Evolutionary conservation across 148 eudicot species (phyloP).

Genomic region (Fallopia convolvulus): DNA sequence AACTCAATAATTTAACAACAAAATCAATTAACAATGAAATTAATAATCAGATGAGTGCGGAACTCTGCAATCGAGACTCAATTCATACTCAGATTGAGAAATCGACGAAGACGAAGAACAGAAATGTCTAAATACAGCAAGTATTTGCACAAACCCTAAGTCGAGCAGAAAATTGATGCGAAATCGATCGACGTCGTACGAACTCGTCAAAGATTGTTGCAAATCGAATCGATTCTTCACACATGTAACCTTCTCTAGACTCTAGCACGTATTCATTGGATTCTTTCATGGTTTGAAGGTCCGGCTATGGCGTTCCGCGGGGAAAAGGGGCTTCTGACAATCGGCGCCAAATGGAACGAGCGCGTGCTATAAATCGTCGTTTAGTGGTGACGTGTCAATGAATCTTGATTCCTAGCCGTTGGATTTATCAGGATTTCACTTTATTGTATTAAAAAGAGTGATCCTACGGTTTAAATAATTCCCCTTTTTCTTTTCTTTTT

Average conservation of each 20-base stretch:
- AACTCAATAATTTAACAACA: background rate
- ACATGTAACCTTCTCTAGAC: background rate
- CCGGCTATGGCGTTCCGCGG: background rate
- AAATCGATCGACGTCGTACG: background rate
- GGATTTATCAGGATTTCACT: slow-evolving; percentile 1
- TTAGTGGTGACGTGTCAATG: background rate
- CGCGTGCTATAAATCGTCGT: background rate
- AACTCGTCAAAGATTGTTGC: background rate
- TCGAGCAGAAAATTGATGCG: background rate
- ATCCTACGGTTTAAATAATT: background rate
- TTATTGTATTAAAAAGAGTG: background rate
- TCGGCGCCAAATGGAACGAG: background rate
- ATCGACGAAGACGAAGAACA: background rate
- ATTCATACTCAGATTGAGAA: background rate
- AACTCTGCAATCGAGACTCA: background rate
- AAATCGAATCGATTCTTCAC: background rate
- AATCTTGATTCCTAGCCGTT: background rate
- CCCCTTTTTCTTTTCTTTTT: background rate
- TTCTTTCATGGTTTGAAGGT: background rate
- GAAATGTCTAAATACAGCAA: background rate
- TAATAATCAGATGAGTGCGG: background rate
- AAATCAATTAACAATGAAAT: background rate
- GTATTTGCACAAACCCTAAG: background rate
- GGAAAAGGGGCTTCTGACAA: background rate
- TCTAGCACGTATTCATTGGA: background rate